Base-by-base conservation (phyloP, 306 rosid species). In the Sechiopsis laciniata region DNA sequence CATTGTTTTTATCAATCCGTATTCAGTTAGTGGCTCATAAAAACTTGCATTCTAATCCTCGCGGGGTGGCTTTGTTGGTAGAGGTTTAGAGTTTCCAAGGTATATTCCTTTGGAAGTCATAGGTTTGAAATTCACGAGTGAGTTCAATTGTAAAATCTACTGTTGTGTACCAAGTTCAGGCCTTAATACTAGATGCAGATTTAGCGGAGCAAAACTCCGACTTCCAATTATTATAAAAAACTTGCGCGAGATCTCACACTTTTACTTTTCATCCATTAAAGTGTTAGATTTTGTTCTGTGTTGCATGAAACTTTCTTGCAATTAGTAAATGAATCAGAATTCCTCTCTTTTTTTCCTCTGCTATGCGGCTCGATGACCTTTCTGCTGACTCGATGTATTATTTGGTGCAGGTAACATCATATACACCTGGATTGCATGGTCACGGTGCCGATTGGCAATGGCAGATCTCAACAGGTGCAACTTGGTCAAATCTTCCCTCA, bases 401-500 rank as follows among this genome's bases (percentile, higher is more conserved):
- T 29, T 51, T 67, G 21, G 7, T 61, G 81, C 95, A 95, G 99
- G 84, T 95, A 46, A 91, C 99, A 55, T 85, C 99, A n/a, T 89
- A 95, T 75, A 32, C 99, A 83, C 97, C 99, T 45, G 96, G 96
- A 52, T 83, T 88, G 85, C 96, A 91, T 35, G 95, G 97, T 56
- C 97, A 91, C 40, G 97, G 77, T 77, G 97, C 96, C 62, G 78
- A 78, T 79, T 91, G 99, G 99, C 92, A 91, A 75, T 91, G 97
- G 99, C 97, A 91, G 37, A 86, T 91, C 74, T 76, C 92, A 48
- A 95, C 99, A 13, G 92, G 96, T 73, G 83, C 87, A 53, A 85
- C 94, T 13, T 95, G 99, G 97, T 89, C 99, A 74, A 95, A 95
- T 82, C 91, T 91, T 58, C 99, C 97, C 72, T 88, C 99, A 54